Evolutionary conservation across 768 basidiomycete genomes (phyloP).

Genomic region (Atractiella rhizophila): DNA sequence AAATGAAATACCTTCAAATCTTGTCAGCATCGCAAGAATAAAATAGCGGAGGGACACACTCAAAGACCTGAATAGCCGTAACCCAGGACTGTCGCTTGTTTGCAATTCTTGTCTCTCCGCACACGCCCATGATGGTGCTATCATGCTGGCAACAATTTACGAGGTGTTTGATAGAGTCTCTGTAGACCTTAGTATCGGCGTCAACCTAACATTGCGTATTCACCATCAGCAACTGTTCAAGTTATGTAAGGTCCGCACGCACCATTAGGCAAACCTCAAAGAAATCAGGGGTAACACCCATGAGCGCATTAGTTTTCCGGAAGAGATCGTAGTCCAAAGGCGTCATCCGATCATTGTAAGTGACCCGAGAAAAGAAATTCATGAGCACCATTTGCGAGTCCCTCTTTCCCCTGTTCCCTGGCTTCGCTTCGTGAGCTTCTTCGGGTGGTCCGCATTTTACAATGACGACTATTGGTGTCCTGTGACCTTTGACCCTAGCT

Average conservation of each 20-base stretch:
- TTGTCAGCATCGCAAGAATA: not conserved
- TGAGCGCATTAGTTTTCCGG: conserved; percentile 78
- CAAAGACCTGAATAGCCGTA: conserved; percentile 89
- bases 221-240: conserved; percentile 1
- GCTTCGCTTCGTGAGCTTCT: conserved; percentile 73
- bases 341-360: conserved; percentile 95
- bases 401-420: conserved; percentile 92
- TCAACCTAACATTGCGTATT: conserved; percentile 42
- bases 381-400: conserved; percentile 96
- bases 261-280: conserved; percentile 97
- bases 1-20: conserved; percentile 53
- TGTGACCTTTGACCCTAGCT: conserved; percentile 41
- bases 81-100: conserved; percentile 98
- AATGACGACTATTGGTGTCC: conserved; percentile 76
- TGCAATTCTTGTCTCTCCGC: conserved; percentile 92
- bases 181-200: conserved; percentile 88
- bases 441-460: conserved; percentile 87
- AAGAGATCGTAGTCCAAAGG: conserved; percentile 96
- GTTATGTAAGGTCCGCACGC: conserved; percentile 18
- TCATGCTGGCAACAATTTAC: conserved; percentile 99
- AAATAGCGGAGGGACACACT: conserved; percentile 19
- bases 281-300: conserved; percentile 98
- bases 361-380: conserved; percentile 98
- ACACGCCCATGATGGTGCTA: conserved; percentile 95
- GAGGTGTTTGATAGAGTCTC: conserved; percentile 62